These are phyloP conservation scores for Coix lacrymajobi DNA, from an alignment of 176 grass and related monocot genomes.

Conservation along the genomic window DNA sequence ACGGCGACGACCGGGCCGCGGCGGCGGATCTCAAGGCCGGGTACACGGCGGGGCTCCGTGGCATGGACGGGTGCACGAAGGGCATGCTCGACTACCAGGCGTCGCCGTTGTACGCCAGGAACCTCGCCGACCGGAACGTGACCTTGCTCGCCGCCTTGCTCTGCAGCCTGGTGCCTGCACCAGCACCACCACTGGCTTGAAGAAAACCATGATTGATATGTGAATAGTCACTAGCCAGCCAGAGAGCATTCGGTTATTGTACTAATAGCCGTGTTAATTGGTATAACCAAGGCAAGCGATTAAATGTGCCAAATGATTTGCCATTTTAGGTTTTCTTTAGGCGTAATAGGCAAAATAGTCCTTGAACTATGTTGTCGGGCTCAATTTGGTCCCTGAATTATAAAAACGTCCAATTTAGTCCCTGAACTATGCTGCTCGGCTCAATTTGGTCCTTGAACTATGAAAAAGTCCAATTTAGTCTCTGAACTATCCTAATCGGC, in stretches of 20 bases:
- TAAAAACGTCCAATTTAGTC: no score
- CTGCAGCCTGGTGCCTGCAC: constrained; percentile 8
- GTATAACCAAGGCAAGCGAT: not conserved
- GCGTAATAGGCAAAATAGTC: no score
- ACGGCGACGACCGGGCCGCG: not conserved
- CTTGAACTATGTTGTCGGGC: no score
- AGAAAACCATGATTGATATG: not conserved
- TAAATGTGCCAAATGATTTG: not conserved
- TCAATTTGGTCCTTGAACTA: no score
- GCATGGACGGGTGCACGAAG: constrained; percentile 32
- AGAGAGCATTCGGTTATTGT: not conserved
- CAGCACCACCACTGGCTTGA: not conserved
- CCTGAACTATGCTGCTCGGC: no score
- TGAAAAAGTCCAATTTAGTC: no score
- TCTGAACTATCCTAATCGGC: no score
- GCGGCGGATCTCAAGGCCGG: not conserved
- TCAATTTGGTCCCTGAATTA: no score
- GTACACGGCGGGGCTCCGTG: not conserved
- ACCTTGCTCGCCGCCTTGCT: constrained; percentile 25
- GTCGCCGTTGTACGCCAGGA: constrained; percentile 12
- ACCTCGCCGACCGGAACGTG: constrained; percentile 37
- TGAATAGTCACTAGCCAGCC: not conserved
- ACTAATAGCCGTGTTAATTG: not conserved
- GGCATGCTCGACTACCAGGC: not conserved
- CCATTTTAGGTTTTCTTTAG: not conserved